Conservation (phyloP, 2,329 filamentous ascomycete genomes). For the Coniochaeta sp. region DNA sequence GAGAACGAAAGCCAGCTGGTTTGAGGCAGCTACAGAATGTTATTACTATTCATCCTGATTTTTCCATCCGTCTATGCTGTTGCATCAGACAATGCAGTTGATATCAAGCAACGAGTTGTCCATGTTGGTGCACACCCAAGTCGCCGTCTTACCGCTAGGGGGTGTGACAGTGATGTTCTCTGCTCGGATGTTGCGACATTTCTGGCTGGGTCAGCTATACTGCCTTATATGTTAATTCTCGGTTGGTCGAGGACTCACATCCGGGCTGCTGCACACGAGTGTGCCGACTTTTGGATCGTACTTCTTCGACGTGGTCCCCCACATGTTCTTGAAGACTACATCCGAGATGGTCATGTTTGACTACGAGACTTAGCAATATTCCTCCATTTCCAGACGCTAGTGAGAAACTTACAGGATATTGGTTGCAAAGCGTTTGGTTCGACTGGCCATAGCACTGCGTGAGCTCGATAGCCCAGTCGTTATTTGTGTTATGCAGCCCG, state of each 20-base stretch:
- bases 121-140: constrained; percentile 36
- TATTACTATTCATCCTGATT: no score
- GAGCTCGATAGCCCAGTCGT: constrained; percentile 4
- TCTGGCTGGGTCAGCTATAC: neutral
- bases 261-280: constrained; percentile 37
- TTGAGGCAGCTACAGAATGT: no score
- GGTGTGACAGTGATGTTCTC: constrained; percentile 36
- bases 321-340: constrained; percentile 47
- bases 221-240: neutral
- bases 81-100: constrained; percentile 1
- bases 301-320: constrained; percentile 40
- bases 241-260: constrained; percentile 27
- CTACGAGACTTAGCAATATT: constrained; percentile 1
- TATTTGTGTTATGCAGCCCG: neutral
- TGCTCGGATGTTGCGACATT: constrained; percentile 37
- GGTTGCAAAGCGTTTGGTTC: constrained; percentile 52
- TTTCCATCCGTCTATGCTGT: no score
- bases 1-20: no score
- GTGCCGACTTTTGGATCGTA: constrained; percentile 35
- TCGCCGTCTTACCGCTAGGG: constrained; percentile 33
- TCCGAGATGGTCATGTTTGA: constrained; percentile 44
- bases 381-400: neutral
- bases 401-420: constrained; percentile 21
- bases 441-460: constrained; percentile 37
- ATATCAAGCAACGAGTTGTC: constrained; percentile 3